Percentiles rank a stretch among this genome's conserved stretches.
These are phyloP conservation scores for Trichosporon faecale DNA, from an alignment of 1,284 basidiomycete genomes.

Conservation along the genomic window DNA sequence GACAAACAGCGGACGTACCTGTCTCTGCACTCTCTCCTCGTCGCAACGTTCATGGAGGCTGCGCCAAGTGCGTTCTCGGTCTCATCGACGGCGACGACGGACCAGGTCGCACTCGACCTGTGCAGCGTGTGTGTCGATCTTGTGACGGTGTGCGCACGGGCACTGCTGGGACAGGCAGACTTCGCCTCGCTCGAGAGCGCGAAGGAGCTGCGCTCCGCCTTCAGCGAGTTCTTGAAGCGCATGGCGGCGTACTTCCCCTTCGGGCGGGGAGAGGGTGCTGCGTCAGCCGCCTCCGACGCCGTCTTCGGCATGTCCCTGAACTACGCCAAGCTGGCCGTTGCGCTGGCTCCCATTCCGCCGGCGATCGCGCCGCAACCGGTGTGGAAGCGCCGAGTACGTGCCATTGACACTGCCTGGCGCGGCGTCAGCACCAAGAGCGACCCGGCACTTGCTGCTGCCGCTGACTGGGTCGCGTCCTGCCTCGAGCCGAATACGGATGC, in stretches of 20 bases:
- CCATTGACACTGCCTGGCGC: constrained; percentile 37
- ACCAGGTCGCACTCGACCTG: constrained; percentile 59
- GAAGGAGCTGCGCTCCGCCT: constrained; percentile 26
- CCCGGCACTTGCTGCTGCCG: constrained; percentile 38
- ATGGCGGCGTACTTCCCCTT: constrained; percentile 84
- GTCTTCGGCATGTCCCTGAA: constrained; percentile 58
- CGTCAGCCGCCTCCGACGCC: constrained; percentile 13
- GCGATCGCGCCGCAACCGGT: constrained; percentile 23
- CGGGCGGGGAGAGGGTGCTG: constrained; percentile 26
- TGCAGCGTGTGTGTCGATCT: constrained; percentile 64
- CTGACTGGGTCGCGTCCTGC: constrained; percentile 66
- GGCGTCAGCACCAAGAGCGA: constrained; percentile 14
- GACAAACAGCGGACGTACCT: constrained; percentile 44
- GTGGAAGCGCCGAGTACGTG: constrained; percentile 35
- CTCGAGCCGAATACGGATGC: constrained; percentile 54
- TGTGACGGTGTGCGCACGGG: constrained; percentile 64
- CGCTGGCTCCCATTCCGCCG: constrained; percentile 34
- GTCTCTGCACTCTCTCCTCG: constrained; percentile 68
- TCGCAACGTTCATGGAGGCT: constrained; percentile 78
- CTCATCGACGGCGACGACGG: constrained; percentile 36
- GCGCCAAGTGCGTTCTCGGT: constrained; percentile 74
- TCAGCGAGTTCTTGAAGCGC: constrained; percentile 41
- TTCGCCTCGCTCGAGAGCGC: constrained; percentile 9
- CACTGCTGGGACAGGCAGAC: constrained; percentile 48
- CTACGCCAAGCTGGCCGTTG: constrained; percentile 53